Evolutionary conservation across 1,139 yeast genomes (phyloP).

Genomic region (Geotrichum fermentans): DNA sequence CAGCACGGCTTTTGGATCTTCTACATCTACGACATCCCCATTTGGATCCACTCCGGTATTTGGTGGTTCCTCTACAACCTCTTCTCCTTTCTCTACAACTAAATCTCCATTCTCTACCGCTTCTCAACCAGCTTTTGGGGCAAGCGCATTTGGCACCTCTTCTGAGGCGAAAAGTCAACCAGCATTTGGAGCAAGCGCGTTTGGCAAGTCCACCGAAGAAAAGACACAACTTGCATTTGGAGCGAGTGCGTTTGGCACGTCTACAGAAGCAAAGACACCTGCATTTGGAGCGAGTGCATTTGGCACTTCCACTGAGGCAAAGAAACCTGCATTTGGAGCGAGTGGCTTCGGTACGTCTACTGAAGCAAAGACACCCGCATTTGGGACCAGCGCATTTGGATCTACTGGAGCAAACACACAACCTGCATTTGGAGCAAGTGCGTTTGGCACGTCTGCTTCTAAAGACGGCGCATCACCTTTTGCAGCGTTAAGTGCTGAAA

Average conservation of each 20-base stretch:
- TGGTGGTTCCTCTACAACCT: background rate
- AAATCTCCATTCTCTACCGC: background rate
- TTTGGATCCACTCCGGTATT: background rate
- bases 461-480: background rate
- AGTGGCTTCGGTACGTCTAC: background rate
- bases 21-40: background rate
- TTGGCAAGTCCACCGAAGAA: background rate
- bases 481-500: too few species aligned
- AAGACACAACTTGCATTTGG: conserved; percentile 6
- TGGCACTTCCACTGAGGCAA: background rate
- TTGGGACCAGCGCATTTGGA: background rate
- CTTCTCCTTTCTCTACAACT: background rate
- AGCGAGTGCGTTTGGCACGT: background rate
- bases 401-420: background rate
- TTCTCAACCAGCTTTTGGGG: conserved; percentile 3
- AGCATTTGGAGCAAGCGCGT: conserved; percentile 2
- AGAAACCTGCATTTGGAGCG: conserved; percentile 4
- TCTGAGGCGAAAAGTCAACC: background rate
- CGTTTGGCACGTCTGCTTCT: too few species aligned
- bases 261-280: background rate
- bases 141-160: background rate
- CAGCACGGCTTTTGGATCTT: background rate
- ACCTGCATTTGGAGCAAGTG: background rate
- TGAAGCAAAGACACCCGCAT: background rate
- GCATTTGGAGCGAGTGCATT: conserved; percentile 3